Percentiles rank a stretch among this genome's conserved stretches.
Conservation (phyloP, 2,329 filamentous ascomycete species). For the Thelonectria rubi region DNA sequence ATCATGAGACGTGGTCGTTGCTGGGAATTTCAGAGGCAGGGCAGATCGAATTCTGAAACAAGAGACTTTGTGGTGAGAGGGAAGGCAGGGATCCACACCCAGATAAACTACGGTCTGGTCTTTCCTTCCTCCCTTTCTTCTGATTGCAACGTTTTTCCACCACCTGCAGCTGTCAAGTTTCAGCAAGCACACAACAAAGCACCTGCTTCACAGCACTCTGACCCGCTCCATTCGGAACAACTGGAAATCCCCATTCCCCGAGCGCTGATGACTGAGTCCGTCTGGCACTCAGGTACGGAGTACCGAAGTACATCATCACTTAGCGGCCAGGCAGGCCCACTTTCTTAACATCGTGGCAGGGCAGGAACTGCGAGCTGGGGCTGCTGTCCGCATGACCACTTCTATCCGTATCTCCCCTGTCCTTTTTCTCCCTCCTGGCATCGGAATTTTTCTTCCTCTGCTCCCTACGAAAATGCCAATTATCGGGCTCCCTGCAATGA, state of each 20-base stretch:
- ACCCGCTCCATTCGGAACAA: neutral
- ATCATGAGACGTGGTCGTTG: neutral
- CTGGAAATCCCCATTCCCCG: neutral
- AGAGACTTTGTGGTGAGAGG: neutral
- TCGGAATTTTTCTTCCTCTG: slow-evolving; percentile 10
- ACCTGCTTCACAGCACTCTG: too few species aligned
- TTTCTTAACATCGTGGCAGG: slow-evolving; percentile 15
- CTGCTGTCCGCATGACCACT: slow-evolving; percentile 25
- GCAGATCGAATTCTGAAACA: slow-evolving; percentile 20
- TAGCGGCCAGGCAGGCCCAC: slow-evolving; percentile 1
- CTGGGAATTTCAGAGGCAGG: neutral
- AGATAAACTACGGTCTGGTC: neutral
- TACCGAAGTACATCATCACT: too few species aligned
- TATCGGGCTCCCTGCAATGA: slow-evolving; percentile 37
- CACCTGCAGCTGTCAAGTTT: neutral
- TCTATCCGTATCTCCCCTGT: slow-evolving; percentile 17
- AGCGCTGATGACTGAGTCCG: neutral
- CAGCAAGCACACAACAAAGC: neutral
- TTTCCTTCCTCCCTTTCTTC: neutral
- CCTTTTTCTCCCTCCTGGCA: slow-evolving; percentile 2
- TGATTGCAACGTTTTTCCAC: neutral
- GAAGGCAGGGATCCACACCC: neutral
- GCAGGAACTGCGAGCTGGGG: slow-evolving; percentile 17
- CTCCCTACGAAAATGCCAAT: slow-evolving; percentile 16
- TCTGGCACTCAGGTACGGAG: too few species aligned